Evolutionary conservation across 2,329 filamentous ascomycete species (phyloP), one percentile per base, ranked within the genome.

Genomic region (Neopestalotiopsis rosae): DNA sequence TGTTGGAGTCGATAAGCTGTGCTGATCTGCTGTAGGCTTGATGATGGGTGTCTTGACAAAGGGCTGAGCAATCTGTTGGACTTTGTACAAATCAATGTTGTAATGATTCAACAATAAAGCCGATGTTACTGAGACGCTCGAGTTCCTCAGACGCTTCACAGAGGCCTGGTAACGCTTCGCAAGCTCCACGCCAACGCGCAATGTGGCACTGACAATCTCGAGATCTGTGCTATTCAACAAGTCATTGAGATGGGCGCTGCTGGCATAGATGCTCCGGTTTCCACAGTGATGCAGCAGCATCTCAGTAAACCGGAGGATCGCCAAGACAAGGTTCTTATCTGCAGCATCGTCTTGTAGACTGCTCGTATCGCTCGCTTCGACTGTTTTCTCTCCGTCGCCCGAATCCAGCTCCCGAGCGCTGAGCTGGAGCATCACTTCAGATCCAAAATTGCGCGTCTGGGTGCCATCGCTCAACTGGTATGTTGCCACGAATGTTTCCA

Each of bases 191-290:
- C 91, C 91, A 70, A 99, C 89, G 71, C 93, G 90, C 57, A 99
- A 87, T 9, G 94, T 92, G 38, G 88, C 88, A 76, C 92, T 90
- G 67, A 99, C 86, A 63, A 99, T 87, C 34, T 90, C 89, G 68
- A 95, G 86, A 30, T 92, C 95, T 2, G 94, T 95, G 59, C 93
- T 95, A 80, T 98, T 94, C 69, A 99, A 88, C 56, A 99, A 87
- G 77, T 95, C 91, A 78, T 95, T 96, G 70, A 99, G 84, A 75
- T 97, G 93, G 73, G 91, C 87, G 79, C 95, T 98, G 84, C 96
- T 99, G 70, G 92, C 94, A 80, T 98, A 99, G 75, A 99, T 91
- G 82, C 95, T 98, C 74, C 97, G 88, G 78, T 99, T 99, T 69
- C 95, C 96, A 81, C 96, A 99, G 78, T 97, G 96, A 79, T 98